phyloP scores from a whole-genome alignment of 495 filamentous ascomycete species.

The Xylaria sp. region DNA sequence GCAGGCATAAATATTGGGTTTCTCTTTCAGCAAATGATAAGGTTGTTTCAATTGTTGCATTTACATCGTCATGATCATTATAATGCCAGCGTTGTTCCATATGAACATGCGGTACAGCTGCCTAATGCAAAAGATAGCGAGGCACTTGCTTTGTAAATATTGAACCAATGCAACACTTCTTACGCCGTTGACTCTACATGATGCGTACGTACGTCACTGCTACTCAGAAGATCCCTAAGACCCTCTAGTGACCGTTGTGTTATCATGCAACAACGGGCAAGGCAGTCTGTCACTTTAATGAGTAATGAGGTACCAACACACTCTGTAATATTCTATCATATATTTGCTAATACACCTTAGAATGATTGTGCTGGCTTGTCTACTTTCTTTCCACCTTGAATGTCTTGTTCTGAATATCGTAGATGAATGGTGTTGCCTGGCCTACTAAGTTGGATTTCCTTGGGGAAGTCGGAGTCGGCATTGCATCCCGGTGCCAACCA shows the following conservation, averaged over 20 bases:
- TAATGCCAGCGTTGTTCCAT: conserved; percentile 2
- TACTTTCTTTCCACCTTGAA: neutral
- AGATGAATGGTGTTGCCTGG: neutral
- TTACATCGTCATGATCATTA: neutral
- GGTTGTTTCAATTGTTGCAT: conserved; percentile 11
- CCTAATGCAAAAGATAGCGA: neutral
- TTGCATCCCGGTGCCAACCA: neutral
- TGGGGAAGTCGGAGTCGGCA: neutral
- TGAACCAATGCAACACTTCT: neutral
- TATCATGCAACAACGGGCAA: neutral
- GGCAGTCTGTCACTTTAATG: neutral
- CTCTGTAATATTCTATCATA: neutral
- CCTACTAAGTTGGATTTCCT: neutral
- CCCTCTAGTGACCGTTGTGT: neutral
- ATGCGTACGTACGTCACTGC: neutral
- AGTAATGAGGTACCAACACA: neutral
- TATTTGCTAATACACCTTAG: neutral
- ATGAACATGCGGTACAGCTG: neutral
- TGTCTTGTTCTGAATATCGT: neutral
- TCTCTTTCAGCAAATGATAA: conserved; percentile 13
- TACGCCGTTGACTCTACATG: neutral
- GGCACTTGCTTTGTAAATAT: neutral
- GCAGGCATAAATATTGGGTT: conserved; percentile 38
- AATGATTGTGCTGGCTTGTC: neutral
- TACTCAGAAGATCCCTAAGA: neutral